A percentile compares a stretch with the other conserved stretches of the same genome.
phyloP scores from a whole-genome alignment of 169 alveolate genomes.

The Eimeria zaria region DNA sequence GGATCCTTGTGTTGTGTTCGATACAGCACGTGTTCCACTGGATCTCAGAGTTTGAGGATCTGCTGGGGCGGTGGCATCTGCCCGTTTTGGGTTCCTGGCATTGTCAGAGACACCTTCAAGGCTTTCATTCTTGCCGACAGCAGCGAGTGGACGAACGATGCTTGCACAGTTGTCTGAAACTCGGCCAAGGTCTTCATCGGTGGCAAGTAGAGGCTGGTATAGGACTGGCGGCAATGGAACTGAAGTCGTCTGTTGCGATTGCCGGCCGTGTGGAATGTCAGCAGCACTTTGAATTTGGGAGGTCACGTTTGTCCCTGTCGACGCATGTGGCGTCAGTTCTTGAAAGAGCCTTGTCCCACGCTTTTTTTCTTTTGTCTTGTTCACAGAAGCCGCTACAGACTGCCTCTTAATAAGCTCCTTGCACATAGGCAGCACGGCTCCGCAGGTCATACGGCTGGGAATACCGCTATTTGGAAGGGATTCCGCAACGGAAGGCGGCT shows the following conservation, averaged over 20 bases:
- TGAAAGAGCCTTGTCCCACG: conserved; percentile 3
- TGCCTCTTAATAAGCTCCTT: not conserved
- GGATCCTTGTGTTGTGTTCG: not conserved
- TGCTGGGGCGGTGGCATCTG: not conserved
- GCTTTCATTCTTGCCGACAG: not conserved
- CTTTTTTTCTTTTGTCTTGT: conserved; percentile 1
- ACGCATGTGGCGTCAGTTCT: conserved; percentile 25
- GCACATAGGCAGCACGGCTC: conserved; percentile 39
- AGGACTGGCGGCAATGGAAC: not conserved
- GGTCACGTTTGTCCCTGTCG: not conserved
- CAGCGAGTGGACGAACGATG: not conserved
- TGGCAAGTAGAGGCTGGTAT: not conserved
- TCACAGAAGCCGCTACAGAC: not conserved
- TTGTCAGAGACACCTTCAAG: not conserved
- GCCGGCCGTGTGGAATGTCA: not conserved
- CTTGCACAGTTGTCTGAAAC: not conserved
- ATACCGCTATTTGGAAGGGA: not conserved
- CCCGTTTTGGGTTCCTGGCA: not conserved
- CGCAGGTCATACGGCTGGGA: conserved; percentile 67
- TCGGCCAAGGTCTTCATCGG: not conserved
- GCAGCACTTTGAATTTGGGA: not conserved
- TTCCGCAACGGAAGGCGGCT: conserved; percentile 18
- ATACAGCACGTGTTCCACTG: not conserved
- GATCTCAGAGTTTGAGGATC: not conserved
- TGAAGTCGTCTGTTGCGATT: not conserved